Conservation (phyloP, 352 stramenopile species). For the Pythium dissotocum region DNA sequence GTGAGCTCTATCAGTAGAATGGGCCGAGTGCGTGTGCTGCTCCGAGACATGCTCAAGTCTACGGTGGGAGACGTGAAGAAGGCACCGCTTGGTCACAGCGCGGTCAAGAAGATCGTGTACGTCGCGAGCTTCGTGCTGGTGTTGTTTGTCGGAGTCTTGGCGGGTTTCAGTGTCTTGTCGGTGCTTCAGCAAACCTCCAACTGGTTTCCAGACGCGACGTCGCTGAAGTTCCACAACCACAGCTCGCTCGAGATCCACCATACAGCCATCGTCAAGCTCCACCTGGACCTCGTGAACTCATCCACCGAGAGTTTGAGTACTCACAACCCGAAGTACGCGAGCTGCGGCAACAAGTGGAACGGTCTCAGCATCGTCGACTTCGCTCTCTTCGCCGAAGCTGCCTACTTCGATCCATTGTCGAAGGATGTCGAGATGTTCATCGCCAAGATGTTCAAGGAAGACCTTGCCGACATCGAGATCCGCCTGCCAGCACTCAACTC, state of each 20-base stretch:
- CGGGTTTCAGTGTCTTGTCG: constrained; percentile 75
- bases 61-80: constrained; percentile 42
- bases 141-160: constrained; percentile 67
- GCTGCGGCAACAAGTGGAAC: constrained; percentile 75
- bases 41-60: constrained; percentile 70
- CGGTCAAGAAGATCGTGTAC: constrained; percentile 68
- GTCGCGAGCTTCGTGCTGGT: constrained; percentile 62
- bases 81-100: constrained; percentile 50
- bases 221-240: constrained; percentile 57
- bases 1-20: constrained; percentile 53
- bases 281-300: constrained; percentile 63
- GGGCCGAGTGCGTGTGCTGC: constrained; percentile 37
- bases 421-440: constrained; percentile 70
- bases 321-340: constrained; percentile 65
- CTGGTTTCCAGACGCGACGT: constrained; percentile 82
- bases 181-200: constrained; percentile 67
- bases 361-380: constrained; percentile 80
- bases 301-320: constrained; percentile 35
- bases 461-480: constrained; percentile 50
- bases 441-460: constrained; percentile 56
- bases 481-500: constrained; percentile 72
- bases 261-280: constrained; percentile 82
- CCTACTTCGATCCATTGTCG: constrained; percentile 89
- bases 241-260: constrained; percentile 81
- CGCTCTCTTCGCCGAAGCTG: constrained; percentile 81